A percentile compares a stretch with the other conserved stretches of the same genome.
Evolutionary conservation across 305 asterid genomes (phyloP).

Genomic region (Petunia hybrid): DNA sequence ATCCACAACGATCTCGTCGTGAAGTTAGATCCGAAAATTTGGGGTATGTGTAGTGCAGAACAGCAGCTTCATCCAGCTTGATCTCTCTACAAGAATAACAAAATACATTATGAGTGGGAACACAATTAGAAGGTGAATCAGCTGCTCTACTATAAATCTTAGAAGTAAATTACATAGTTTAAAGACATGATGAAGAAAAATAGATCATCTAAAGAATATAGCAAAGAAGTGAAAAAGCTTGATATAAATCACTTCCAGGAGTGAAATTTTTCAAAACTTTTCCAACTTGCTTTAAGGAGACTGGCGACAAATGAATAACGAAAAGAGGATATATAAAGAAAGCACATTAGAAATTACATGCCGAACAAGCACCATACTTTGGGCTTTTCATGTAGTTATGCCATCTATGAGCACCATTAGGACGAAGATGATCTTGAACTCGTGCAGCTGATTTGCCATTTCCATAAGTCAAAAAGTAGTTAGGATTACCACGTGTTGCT

Average conservation of each 20-base stretch:
- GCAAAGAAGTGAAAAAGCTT: background rate
- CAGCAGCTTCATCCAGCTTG: constrained; percentile 91
- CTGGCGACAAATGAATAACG: background rate
- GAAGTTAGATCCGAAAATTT: constrained; percentile 93
- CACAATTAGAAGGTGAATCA: constrained; percentile 22
- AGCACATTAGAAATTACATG: constrained; percentile 24
- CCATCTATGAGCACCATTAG: constrained; percentile 99
- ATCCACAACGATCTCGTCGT: constrained; percentile 95
- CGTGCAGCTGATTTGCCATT: constrained; percentile 97
- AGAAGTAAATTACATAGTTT: background rate
- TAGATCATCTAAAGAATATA: background rate
- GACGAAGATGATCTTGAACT: constrained; percentile 90
- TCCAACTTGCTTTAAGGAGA: background rate
- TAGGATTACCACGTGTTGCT: constrained; percentile 94
- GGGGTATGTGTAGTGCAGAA: constrained; percentile 87
- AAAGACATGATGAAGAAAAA: background rate
- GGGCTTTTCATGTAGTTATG: constrained; percentile 97
- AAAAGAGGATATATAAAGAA: constrained; percentile 11
- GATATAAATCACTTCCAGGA: background rate
- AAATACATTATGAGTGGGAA: constrained; percentile 26
- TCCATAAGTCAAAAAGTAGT: constrained; percentile 95
- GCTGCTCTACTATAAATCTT: background rate
- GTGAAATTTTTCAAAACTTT: too few relatives aligned
- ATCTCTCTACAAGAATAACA: constrained; percentile 64
- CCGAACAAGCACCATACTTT: constrained; percentile 53